These are phyloP conservation scores for Tetradesmus lagerheimii DNA, from an alignment of 139 green algal species.

Conservation along the genomic window DNA sequence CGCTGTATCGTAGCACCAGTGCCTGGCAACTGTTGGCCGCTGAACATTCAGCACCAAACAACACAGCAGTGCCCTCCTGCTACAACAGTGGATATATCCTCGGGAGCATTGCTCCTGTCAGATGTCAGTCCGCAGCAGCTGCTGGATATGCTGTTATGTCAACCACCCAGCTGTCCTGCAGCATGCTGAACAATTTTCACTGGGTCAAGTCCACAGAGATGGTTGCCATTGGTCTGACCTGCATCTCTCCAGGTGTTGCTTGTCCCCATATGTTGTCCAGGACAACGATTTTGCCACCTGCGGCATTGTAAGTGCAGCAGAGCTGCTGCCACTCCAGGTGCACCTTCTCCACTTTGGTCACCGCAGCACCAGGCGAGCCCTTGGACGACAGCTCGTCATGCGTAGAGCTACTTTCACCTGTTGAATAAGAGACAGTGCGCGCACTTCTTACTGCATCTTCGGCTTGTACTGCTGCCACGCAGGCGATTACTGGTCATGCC, in stretches of 20 bases:
- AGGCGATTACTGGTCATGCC: not conserved
- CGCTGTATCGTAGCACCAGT: too few species aligned
- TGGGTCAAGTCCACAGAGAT: not conserved
- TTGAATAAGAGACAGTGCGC: not conserved
- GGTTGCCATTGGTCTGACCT: not conserved
- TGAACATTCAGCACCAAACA: too few species aligned
- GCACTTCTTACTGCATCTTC: not conserved
- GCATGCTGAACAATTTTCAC: too few species aligned
- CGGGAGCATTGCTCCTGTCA: too few species aligned
- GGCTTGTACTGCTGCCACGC: conserved; percentile 1
- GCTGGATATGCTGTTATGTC: too few species aligned
- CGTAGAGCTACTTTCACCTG: not conserved
- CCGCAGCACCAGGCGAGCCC: not conserved
- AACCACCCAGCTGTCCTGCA: too few species aligned
- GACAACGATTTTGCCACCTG: not conserved
- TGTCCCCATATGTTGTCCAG: conserved; percentile 40
- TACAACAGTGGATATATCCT: too few species aligned
- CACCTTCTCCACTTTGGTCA: conserved; percentile 10
- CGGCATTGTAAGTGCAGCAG: conserved; percentile 19
- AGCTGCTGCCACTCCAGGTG: conserved; percentile 37
- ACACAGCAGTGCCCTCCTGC: too few species aligned
- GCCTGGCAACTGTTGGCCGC: too few species aligned
- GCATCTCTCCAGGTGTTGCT: conserved; percentile 49
- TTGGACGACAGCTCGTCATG: not conserved
- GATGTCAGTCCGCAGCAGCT: too few species aligned